Base-by-base conservation (phyloP, 2,329 filamentous ascomycete genomes). In the Phialophora macrospora region DNA sequence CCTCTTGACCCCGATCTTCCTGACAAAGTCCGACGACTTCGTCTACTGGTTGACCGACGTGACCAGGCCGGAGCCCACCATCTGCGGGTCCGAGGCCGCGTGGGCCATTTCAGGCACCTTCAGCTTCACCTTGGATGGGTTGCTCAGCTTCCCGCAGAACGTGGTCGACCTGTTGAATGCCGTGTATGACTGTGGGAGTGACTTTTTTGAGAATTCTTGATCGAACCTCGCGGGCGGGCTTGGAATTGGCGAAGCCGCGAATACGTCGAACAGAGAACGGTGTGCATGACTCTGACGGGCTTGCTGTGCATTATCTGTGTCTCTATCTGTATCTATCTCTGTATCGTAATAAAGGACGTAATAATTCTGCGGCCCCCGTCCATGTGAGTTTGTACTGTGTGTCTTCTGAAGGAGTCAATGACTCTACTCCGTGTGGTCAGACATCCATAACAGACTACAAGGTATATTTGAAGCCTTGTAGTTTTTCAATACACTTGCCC, bases 401-500 rank as follows among this genome's bases (percentile, higher is more conserved):
- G 9, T 34, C 32, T 34, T 11, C 32, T 2, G 30, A 32, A 32
- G 8, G 30, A 11, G 8, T 32, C 30, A 11, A 32, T 32, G 32
- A 12, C 12, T 34, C 4, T 34, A 34, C 32, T 34, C 9, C 32
- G 9, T 2, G 32, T 34, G 9, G 32, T 2, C 9, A 12, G 12
- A 1, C 32, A 34, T 12, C 8, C 32, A 34, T 1, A 34, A 12
- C 32, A 3, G 1, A 3, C 9, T 12, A 41, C 34, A 41, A 55
- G 11, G 73, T 79, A 71, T 80, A 80, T 46, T 77, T 74, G 69
- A 80, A 79, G 14, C 70, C 71, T 11, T 74, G 60, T n/a, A 74
- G 72, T 4, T 80, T 79, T 71, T 88, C 85, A 54, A 88, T 78
- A 1, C 84, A 60, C 41, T 74, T 77, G 71, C 79, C 78, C 0